These are phyloP conservation scores for Glycine soja DNA, from an alignment of 306 rosid species.

Conservation along the genomic window DNA sequence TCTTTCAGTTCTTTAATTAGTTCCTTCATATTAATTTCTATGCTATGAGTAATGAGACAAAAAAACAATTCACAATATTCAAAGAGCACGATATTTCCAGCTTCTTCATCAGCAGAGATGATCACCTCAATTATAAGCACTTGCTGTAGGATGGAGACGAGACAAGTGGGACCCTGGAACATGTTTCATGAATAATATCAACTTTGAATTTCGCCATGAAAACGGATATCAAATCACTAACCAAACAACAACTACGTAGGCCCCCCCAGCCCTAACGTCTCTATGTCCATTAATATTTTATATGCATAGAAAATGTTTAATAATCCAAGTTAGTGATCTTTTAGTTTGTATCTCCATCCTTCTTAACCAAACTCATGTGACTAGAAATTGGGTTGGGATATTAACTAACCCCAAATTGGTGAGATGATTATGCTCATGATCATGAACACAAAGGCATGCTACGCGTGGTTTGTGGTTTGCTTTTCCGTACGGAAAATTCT, in stretches of 20 bases:
- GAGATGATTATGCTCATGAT: conserved; percentile 21
- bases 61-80: no score
- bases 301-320: neutral
- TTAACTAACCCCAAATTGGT: conserved; percentile 14
- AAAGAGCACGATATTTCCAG: neutral
- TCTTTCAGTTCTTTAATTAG: neutral
- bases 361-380: conserved; percentile 22
- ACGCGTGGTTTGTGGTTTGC: neutral
- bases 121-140: conserved; percentile 23
- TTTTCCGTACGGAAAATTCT: conserved; percentile 25
- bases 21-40: neutral
- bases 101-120: conserved; percentile 15
- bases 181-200: conserved; percentile 33
- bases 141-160: conserved; percentile 32
- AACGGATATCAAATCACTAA: conserved; percentile 42
- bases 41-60: neutral
- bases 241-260: conserved; percentile 54
- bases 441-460: conserved; percentile 12
- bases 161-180: conserved; percentile 38
- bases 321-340: neutral
- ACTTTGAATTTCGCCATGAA: conserved; percentile 52
- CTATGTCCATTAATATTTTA: conserved; percentile 19
- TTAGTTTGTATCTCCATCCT: conserved; percentile 13
- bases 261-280: conserved; percentile 1
- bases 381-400: conserved; percentile 24